A percentile compares a stretch with the other conserved stretches of the same genome.
These are phyloP conservation scores for Cylindrotheca fusiformis DNA, from an alignment of 108 stramenopile species.

Conservation along the genomic window DNA sequence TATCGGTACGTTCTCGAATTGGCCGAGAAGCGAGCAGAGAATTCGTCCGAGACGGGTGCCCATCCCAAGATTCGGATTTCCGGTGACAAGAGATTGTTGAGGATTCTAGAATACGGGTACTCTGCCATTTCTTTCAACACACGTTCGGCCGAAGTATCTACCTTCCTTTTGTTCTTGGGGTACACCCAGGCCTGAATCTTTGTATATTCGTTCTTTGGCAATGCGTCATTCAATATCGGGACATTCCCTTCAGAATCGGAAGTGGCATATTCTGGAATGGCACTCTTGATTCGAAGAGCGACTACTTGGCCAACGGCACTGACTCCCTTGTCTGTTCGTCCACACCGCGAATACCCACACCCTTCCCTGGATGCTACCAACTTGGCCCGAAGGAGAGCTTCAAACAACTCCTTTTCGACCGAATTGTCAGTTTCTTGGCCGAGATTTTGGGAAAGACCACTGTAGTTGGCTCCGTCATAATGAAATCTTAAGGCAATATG, in stretches of 20 bases:
- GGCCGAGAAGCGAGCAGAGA: conserved; percentile 93
- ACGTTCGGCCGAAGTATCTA: conserved; percentile 16
- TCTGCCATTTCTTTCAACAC: conserved; percentile 57
- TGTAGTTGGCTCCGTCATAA: conserved; percentile 86
- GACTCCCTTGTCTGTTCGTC: conserved; percentile 96
- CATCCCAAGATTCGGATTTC: conserved; percentile 94
- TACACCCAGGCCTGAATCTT: conserved; percentile 45
- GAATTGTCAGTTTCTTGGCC: conserved; percentile 67
- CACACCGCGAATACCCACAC: conserved; percentile 89
- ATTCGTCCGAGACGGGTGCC: conserved; percentile 88
- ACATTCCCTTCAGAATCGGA: conserved; percentile 25
- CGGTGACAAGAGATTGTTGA: conserved; percentile 91
- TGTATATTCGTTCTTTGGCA: conserved; percentile 67
- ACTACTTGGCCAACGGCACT: conserved; percentile 95
- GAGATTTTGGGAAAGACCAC: conserved; percentile 85
- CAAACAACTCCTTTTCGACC: conserved; percentile 85
- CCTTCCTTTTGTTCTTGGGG: conserved; percentile 33
- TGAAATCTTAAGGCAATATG: conserved; percentile 87
- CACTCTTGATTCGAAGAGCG: conserved; percentile 79
- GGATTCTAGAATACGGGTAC: conserved; percentile 87
- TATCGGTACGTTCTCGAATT: conserved; percentile 90
- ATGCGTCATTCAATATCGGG: conserved; percentile 33
- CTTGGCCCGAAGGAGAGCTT: conserved; percentile 68
- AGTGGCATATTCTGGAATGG: conserved; percentile 48
- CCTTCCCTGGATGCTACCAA: conserved; percentile 57